Evolutionary conservation across 768 basidiomycete genomes (phyloP), one percentile per base, ranked within the genome.

Genomic region (Kondoa subrosea): DNA sequence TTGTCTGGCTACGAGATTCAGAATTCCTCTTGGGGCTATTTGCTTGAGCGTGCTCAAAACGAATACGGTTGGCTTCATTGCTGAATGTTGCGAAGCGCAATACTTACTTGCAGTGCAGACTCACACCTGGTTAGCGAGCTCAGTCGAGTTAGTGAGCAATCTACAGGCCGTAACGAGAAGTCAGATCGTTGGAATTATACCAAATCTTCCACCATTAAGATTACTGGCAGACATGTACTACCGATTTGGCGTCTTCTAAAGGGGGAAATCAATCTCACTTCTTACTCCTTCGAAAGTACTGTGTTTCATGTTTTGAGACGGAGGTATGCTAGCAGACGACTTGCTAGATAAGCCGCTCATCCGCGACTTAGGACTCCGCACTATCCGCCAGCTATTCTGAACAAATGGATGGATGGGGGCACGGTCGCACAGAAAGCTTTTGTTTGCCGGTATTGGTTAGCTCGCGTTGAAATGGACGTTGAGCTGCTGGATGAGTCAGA

Each of bases 231-330:
- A 21, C 92, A 99, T 75, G 87, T 93, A 34, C 80, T 99, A 60
- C 95, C 97, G 72, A 77, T 89, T 16, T 96, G 91, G 91, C 81
- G 91, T 66, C 83, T 96, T 64, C 88, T 96, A 83, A 85, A 90
- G 34, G 83, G 84, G 0, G 93, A 97, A 73, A 83, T 85, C 69
- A 84, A 81, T 25, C 77, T 96, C 66, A 82, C 81, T 34, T 84
- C 82, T 68, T 91, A 97, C 77, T 85, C 88, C 0, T 87, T 97
- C 71, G 93, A 96, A 77, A 90, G 92, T 71, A 85, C 89, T 0
- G 88, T 81, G 0, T 91, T 90, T 74, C 85, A 93, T 71, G 74
- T 92, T 25, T 79, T 99, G 3, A 82, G 82, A 57, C 80, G 81
- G 76, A 81, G 92, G 93, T 89, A 67, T 34, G 80, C 75, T 12